Base-by-base conservation (phyloP, 331 rosid genomes). In the Rhamnella rubrinervis region DNA sequence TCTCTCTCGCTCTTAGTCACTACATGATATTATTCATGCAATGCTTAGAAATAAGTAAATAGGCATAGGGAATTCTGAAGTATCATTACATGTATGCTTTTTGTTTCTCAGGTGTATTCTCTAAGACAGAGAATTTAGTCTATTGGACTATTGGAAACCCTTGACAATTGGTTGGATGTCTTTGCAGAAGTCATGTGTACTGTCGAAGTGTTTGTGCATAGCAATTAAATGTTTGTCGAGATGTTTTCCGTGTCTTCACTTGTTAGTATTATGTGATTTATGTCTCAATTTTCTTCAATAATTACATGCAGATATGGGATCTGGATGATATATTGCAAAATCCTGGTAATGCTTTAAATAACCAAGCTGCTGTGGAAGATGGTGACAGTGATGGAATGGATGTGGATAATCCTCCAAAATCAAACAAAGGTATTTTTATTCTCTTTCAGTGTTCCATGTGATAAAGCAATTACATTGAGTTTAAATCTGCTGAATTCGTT, bases 371-470 rank as follows among this genome's bases (percentile, higher is more conserved):
- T 39, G 67, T 8, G 4, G 28, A 40, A 53, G 85, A 72, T 65
- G 86, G 74, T 16, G 85, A 82, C 40, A 57, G 66, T 23, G 86
- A 84, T 69, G 89, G 76, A 37, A 88, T 90, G 95, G 89, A 86
- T 55, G 55, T 67, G 28, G 95, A 88, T 71, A 72, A 71, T 70
- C 61, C 78, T 73, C 74, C 70, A 0, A 68, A 71, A 68, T 63
- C 7, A 25, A 65, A 62, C 64, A 85, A 75, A 85, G 95, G 95
- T 88, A 57, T 31, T 51, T 50, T 23, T 19, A 8, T 26, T 5
- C 40, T 19, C 26, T 18, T 25, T 8, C 28, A 63, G 17, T n/a
- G 8, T 23, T 68, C 8, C 6, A 31, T 31, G 35, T 31, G 35
- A 31, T 31, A 31, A 31, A 31, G 35, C 5, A 31, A 31, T 4